phyloP scores from a whole-genome alignment of 805 yeast genomes.

The Komagataella kurtzmanii region DNA sequence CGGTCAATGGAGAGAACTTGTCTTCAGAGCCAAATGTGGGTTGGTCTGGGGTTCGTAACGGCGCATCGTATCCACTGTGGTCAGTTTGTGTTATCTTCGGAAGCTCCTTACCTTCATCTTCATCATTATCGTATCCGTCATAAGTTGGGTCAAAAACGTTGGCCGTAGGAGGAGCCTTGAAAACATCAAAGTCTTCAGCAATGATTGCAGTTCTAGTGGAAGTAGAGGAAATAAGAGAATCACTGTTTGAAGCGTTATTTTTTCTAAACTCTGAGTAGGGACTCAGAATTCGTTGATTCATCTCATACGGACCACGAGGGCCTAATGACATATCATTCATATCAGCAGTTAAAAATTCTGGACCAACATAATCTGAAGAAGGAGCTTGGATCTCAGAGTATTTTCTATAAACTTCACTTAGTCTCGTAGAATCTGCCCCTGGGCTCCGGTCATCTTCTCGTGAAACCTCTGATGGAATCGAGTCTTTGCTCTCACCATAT shows the following conservation, averaged over 20 bases:
- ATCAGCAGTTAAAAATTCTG: background rate
- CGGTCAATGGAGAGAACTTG: slow-evolving; percentile 21
- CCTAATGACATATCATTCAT: background rate
- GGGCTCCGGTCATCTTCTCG: background rate
- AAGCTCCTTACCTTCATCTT: background rate
- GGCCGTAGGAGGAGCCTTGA: slow-evolving; percentile 1
- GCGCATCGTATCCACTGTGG: background rate
- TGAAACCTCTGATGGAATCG: background rate
- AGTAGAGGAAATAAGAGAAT: background rate
- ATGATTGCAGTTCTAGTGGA: background rate
- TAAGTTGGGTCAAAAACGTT: slow-evolving; percentile 6
- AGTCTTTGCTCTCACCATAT: background rate
- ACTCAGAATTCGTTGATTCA: background rate
- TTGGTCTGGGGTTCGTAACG: background rate
- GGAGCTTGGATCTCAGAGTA: slow-evolving; percentile 2
- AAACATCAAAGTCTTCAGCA: background rate
- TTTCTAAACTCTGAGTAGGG: background rate
- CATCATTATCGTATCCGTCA: slow-evolving; percentile 5
- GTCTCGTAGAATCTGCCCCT: slow-evolving; percentile 12
- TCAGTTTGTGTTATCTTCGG: background rate
- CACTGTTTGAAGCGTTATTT: background rate
- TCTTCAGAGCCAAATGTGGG: slow-evolving; percentile 5
- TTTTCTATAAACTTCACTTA: slow-evolving; percentile 17
- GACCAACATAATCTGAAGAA: background rate
- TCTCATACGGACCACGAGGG: background rate